Conservation (phyloP, 75 land plant genomes). For the Cupressus sempervirens region DNA sequence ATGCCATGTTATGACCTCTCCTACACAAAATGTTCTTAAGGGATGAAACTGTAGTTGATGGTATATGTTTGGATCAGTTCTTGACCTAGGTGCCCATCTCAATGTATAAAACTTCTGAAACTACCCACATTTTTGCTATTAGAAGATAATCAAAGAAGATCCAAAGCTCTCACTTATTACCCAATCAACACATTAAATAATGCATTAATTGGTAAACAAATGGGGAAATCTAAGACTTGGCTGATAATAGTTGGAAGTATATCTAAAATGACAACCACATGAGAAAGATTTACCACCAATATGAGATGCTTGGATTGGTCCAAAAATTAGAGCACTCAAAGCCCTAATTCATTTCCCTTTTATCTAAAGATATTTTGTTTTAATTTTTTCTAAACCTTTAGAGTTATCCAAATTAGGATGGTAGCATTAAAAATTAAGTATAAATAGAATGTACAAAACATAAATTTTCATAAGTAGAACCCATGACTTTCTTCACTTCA, state of each 20-base stretch:
- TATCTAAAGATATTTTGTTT: constrained; percentile 33
- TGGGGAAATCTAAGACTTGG: constrained; percentile 54
- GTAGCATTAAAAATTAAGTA: constrained; percentile 67
- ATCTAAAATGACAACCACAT: constrained; percentile 52
- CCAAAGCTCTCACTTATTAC: constrained; percentile 22
- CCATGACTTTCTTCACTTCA: constrained; percentile 28
- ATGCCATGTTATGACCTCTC: constrained; percentile 88
- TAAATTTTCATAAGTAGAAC: constrained; percentile 46
- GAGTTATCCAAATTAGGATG: constrained; percentile 65
- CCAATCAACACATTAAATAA: constrained; percentile 57
- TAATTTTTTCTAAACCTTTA: background rate
- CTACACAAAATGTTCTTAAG: constrained; percentile 79
- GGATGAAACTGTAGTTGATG: constrained; percentile 79
- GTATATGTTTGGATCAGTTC: constrained; percentile 67
- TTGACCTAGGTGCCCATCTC: constrained; percentile 42
- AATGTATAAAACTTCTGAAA: background rate
- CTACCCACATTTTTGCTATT: background rate
- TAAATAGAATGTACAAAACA: constrained; percentile 62
- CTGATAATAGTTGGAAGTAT: too few species aligned
- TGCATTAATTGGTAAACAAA: constrained; percentile 58
- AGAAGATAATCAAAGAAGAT: constrained; percentile 10
- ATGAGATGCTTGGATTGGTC: constrained; percentile 26
- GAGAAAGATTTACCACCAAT: constrained; percentile 76
- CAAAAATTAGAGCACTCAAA: constrained; percentile 61
- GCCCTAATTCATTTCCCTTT: constrained; percentile 27